Conservation (phyloP, 2,329 filamentous ascomycete species). For the Chaetomium globosum region DNA sequence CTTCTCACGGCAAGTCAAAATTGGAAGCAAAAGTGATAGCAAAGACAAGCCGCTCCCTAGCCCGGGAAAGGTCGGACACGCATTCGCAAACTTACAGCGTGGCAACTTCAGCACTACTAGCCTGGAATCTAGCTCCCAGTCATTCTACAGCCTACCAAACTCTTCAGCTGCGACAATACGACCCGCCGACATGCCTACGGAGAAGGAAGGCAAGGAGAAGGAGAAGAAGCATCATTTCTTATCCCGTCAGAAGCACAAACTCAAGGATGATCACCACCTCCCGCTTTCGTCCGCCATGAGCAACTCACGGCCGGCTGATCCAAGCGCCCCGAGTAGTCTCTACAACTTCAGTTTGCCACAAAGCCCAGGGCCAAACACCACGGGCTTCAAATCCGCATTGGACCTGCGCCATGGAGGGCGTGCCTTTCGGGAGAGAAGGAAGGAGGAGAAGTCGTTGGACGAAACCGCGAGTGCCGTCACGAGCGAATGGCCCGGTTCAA, state of each 20-base stretch:
- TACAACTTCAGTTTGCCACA: constrained; percentile 78
- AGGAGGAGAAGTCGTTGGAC: constrained; percentile 64
- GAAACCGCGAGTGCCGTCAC: constrained; percentile 48
- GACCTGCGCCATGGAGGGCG: constrained; percentile 77
- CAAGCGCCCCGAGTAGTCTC: constrained; percentile 71
- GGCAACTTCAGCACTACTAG: constrained; percentile 72
- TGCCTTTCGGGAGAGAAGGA: constrained; percentile 78
- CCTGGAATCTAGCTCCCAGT: constrained; percentile 64
- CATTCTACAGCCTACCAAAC: constrained; percentile 74
- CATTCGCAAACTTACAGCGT: constrained; percentile 66
- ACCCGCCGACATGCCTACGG: constrained; percentile 56
- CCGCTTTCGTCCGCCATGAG: constrained; percentile 75
- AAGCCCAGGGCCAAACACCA: constrained; percentile 67
- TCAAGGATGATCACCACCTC: constrained; percentile 71
- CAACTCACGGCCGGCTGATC: constrained; percentile 75
- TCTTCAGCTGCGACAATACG: constrained; percentile 76
- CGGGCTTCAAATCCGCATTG: constrained; percentile 77
- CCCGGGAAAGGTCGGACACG: constrained; percentile 70
- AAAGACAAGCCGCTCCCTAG: constrained; percentile 71
- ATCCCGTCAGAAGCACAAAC: constrained; percentile 76
- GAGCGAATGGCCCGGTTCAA: constrained; percentile 56
- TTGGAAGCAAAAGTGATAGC: constrained; percentile 68
- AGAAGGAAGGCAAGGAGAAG: constrained; percentile 66
- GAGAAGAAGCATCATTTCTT: constrained; percentile 80
- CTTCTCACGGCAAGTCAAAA: constrained; percentile 76